Base-by-base conservation (phyloP, 345 rosid species). In the Arabis hirsuta region DNA sequence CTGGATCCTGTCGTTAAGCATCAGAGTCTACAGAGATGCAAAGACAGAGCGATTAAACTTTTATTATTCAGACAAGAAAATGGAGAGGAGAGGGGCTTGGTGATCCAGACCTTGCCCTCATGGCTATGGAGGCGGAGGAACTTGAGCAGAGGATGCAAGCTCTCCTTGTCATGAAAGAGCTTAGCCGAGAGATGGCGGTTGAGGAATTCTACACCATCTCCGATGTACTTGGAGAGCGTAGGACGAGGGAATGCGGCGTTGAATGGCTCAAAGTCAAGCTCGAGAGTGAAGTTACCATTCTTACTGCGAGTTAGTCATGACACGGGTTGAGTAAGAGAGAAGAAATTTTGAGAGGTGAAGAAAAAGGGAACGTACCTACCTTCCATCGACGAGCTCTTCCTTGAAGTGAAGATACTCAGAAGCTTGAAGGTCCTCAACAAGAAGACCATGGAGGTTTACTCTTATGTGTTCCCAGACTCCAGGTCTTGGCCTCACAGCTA, bases 101-200 rank as follows among this genome's bases (percentile, higher is more conserved):
- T 5, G 20, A 7, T 7, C 8, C 68, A 29, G n/a, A 87, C 98
- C 92, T 90, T 88, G 5, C 92, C 96, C 84, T 90, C 77, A 79
- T 87, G 87, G 85, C 87, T 82, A 76, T 90, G 98, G 45, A 85
- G 83, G 22, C 78, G 83, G 63, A 92, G 91, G 74, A 92, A 92
- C 71, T 90, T 96, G 29, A 92, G 91, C 12, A 92, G 74, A 0
- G 94, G 90, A 73, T 76, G 90, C 82, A 90, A 67, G 67, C 92
- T 92, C 74, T 92, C 95, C 81, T 88, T 87, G 78, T 90, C 96
- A 61, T 92, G 92, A 81, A 90, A 92, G 65, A 92, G 81, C 75
- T 92, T 92, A 2, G 98, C 96, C 2, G 98, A 92, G 61, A 93
- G 94, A 67, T 93, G 97, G 24, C 98, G 94, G n/a, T 93, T 93